These are phyloP conservation scores for Dactylorhiza incarnata DNA, from an alignment of 106 monocot species.

Conservation along the genomic window DNA sequence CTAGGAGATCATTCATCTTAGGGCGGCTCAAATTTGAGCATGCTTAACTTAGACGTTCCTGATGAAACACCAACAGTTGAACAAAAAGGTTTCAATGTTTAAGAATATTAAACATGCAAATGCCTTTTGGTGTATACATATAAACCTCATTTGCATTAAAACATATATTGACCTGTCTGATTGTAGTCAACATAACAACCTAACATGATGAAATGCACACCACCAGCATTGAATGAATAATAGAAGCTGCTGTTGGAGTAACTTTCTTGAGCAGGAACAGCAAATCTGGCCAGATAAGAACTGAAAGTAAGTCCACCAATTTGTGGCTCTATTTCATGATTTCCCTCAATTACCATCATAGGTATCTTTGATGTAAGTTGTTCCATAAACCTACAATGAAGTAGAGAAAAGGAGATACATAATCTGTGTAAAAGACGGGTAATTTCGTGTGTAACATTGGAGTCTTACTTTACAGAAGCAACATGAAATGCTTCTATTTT, in stretches of 20 bases:
- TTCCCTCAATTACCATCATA: slow-evolving; percentile 96
- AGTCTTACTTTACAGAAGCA: no score
- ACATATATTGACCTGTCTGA: slow-evolving; percentile 31
- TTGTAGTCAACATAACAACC: slow-evolving; percentile 85
- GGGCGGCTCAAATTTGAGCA: no score
- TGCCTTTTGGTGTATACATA: neutral
- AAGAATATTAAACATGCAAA: no score
- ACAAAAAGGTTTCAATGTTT: no score
- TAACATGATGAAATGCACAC: slow-evolving; percentile 87
- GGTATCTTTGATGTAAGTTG: slow-evolving; percentile 73
- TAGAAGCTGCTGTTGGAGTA: slow-evolving; percentile 72
- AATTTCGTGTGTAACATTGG: no score
- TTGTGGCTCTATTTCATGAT: slow-evolving; percentile 91
- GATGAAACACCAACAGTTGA: no score
- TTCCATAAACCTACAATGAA: slow-evolving; percentile 65
- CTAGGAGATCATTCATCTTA: no score
- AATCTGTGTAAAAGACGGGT: no score
- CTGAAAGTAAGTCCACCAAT: slow-evolving; percentile 44
- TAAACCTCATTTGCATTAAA: neutral
- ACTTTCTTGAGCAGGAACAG: slow-evolving; percentile 64
- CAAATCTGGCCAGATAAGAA: slow-evolving; percentile 67
- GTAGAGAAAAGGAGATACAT: neutral
- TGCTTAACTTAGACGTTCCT: no score
- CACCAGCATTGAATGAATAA: slow-evolving; percentile 87
- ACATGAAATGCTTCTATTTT: no score